phyloP scores from a whole-genome alignment of 441 rosid species.

The Flueggea neowawraea region DNA sequence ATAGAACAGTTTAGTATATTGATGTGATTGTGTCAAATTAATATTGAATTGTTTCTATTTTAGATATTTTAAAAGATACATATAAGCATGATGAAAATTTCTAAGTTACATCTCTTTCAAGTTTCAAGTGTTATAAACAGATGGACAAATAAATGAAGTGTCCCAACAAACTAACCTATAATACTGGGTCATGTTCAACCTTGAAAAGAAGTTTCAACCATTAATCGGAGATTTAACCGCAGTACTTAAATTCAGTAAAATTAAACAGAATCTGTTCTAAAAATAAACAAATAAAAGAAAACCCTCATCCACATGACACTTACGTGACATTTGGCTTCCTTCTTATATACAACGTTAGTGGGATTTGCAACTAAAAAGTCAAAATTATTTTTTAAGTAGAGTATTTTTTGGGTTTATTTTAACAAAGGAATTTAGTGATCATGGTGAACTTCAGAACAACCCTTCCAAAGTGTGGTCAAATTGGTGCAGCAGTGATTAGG shows the following conservation, averaged over 20 bases:
- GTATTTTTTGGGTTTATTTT: background rate
- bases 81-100: too few relatives aligned
- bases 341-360: background rate
- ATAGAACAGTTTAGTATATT: too few relatives aligned
- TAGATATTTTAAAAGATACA: too few relatives aligned
- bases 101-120: too few relatives aligned
- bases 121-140: too few relatives aligned
- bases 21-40: too few relatives aligned
- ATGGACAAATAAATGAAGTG: background rate
- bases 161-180: conserved; percentile 10
- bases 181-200: conserved; percentile 16
- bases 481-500: conserved; percentile 10
- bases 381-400: background rate
- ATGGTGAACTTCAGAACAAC: conserved; percentile 23
- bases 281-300: too few relatives aligned
- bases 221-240: conserved; percentile 10
- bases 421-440: background rate
- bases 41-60: too few relatives aligned
- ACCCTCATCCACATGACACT: conserved; percentile 1
- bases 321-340: background rate
- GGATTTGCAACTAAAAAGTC: too few relatives aligned
- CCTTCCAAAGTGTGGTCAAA: conserved; percentile 17
- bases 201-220: conserved; percentile 3
- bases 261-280: too few relatives aligned
- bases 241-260: background rate